A percentile compares a stretch with the other conserved stretches of the same genome.
phyloP scores from a whole-genome alignment of 176 grass and related monocot genomes.

The Zoysia japonica region DNA sequence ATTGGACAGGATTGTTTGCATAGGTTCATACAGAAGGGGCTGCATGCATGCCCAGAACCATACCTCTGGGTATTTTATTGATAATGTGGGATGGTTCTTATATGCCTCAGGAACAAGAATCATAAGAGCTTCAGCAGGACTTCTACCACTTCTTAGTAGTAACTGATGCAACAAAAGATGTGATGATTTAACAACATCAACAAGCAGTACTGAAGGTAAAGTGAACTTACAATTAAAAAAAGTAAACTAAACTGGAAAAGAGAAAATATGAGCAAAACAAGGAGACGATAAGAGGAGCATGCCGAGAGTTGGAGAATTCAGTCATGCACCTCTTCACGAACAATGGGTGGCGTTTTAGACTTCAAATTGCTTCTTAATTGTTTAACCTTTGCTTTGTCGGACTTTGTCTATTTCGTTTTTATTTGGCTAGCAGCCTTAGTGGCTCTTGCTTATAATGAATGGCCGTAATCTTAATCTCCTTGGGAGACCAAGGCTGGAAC shows the following conservation, averaged over 20 bases:
- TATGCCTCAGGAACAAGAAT: constrained; percentile 99
- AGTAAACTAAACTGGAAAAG: constrained; percentile 5
- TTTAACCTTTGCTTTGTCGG: too few relatives aligned
- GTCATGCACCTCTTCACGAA: too few relatives aligned
- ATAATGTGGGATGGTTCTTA: constrained; percentile 97
- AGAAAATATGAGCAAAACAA: not conserved
- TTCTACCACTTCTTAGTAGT: constrained; percentile 89
- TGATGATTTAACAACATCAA: constrained; percentile 23
- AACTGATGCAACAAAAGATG: constrained; percentile 63
- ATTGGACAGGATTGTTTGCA: constrained; percentile 24
- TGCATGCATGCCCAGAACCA: constrained; percentile 24
- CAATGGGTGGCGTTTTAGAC: too few relatives aligned
- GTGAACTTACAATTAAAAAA: too few relatives aligned
- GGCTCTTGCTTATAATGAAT: too few relatives aligned
- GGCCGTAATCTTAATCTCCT: too few relatives aligned
- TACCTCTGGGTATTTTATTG: constrained; percentile 98
- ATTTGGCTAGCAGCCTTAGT: too few relatives aligned
- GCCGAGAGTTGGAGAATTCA: too few relatives aligned
- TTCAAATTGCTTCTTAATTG: too few relatives aligned
- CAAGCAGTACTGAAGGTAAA: constrained; percentile 18
- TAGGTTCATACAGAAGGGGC: not conserved
- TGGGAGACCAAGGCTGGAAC: too few relatives aligned
- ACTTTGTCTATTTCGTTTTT: too few relatives aligned
- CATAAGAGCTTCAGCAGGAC: constrained; percentile 92
- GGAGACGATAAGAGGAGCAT: too few relatives aligned